phyloP scores from a whole-genome alignment of 768 basidiomycete genomes.

The Aureoboletus auriporus region DNA sequence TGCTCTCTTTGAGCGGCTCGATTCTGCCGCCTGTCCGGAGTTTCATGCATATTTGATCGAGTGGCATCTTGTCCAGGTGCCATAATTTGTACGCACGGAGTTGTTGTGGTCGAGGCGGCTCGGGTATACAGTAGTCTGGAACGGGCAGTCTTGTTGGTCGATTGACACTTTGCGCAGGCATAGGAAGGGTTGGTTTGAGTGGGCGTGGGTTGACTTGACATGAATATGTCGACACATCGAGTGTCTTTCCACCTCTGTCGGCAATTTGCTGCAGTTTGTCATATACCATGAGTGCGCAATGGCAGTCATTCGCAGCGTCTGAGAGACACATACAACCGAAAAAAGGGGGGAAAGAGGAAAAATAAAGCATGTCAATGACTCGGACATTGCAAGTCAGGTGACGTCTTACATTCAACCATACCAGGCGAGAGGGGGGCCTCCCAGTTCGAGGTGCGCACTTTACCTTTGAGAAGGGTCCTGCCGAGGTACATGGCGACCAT shows the following conservation, averaged over 20 bases:
- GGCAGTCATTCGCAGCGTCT: conserved; percentile 54
- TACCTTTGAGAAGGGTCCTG: conserved; percentile 39
- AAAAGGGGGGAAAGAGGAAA: neutral
- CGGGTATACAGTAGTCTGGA: conserved; percentile 24
- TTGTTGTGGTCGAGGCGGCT: conserved; percentile 33
- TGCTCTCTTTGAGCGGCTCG: conserved; percentile 42
- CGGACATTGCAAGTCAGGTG: neutral
- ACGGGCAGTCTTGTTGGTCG: neutral
- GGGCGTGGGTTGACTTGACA: conserved; percentile 22
- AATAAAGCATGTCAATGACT: neutral
- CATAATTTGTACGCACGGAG: conserved; percentile 45
- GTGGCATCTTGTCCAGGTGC: conserved; percentile 32
- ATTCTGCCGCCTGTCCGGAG: conserved; percentile 29
- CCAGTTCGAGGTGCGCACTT: conserved; percentile 47
- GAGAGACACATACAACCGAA: neutral
- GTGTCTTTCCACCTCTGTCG: conserved; percentile 7
- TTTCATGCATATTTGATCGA: conserved; percentile 37
- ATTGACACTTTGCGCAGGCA: neutral
- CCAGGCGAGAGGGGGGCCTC: conserved; percentile 32
- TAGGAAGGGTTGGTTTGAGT: neutral
- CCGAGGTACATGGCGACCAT: conserved; percentile 41
- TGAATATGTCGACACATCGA: conserved; percentile 23
- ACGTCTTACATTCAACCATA: conserved; percentile 37
- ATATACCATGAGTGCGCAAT: conserved; percentile 44
- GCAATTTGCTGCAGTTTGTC: conserved; percentile 34